A percentile compares a stretch with the other conserved stretches of the same genome.
These are phyloP conservation scores for Chlorella ohadii DNA, from an alignment of 139 green algal species.

Conservation along the genomic window DNA sequence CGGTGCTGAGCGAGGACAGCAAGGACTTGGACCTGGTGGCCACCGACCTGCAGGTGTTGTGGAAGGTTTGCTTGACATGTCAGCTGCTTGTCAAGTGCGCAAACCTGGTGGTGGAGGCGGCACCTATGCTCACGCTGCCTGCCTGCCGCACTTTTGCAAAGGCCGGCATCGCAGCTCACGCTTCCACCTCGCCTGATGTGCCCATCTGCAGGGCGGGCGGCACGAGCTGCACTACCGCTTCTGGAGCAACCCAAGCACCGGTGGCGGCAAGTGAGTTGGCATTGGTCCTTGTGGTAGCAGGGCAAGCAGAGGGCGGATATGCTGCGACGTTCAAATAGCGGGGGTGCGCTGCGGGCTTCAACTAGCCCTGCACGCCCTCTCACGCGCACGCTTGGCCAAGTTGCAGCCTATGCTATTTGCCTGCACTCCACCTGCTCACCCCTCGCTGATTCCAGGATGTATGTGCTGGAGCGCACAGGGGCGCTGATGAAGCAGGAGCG, in stretches of 20 bases:
- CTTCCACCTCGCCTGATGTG: too few species aligned
- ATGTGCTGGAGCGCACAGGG: conserved; percentile 9
- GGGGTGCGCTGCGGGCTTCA: not conserved
- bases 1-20: not conserved
- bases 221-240: conserved; percentile 1
- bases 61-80: too few species aligned
- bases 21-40: too few species aligned
- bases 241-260: conserved; percentile 12
- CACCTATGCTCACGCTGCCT: not conserved
- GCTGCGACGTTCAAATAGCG: too few species aligned
- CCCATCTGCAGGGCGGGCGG: not conserved
- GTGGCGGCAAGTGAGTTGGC: not conserved
- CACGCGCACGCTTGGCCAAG: too few species aligned
- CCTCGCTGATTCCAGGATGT: not conserved
- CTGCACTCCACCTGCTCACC: not conserved
- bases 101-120: too few species aligned
- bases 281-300: not conserved
- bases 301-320: too few species aligned
- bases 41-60: not conserved
- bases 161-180: too few species aligned
- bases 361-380: not conserved
- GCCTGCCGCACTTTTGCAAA: too few species aligned
- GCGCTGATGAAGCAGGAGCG: not conserved
- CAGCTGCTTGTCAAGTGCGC: too few species aligned
- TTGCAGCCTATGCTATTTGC: too few species aligned